phyloP scores from a whole-genome alignment of 2,329 filamentous ascomycete genomes.

The Samsoniella hepiali region DNA sequence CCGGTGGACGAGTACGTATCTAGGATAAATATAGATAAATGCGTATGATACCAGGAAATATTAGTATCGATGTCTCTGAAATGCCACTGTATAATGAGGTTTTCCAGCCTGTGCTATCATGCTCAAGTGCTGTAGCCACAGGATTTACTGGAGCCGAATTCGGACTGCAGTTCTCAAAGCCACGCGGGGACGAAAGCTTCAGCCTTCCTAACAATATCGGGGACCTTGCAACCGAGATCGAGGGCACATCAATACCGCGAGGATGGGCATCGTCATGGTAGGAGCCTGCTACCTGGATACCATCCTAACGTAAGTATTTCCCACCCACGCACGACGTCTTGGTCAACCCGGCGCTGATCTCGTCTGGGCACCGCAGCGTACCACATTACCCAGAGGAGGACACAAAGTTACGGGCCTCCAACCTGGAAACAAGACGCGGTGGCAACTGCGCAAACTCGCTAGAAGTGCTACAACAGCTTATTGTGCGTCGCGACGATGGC shows the following conservation, averaged over 20 bases:
- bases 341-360: background rate
- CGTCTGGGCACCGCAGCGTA: slow-evolving; percentile 43
- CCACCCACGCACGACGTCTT: background rate
- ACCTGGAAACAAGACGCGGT: slow-evolving; percentile 58
- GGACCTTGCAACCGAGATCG: background rate
- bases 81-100: background rate
- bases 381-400: slow-evolving; percentile 68
- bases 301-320: slow-evolving; percentile 53
- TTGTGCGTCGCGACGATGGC: slow-evolving; percentile 26
- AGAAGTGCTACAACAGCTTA: slow-evolving; percentile 65
- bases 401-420: slow-evolving; percentile 65
- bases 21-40: background rate
- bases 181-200: background rate
- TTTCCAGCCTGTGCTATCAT: background rate
- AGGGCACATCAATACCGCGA: slow-evolving; percentile 24
- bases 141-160: background rate
- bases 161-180: background rate
- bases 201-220: background rate
- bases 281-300: slow-evolving; percentile 71
- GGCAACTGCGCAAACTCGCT: slow-evolving; percentile 72
- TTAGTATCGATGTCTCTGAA: background rate
- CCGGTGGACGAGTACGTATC: background rate
- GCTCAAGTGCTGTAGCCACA: background rate
- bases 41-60: background rate
- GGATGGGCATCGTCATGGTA: slow-evolving; percentile 59